phyloP scores from a whole-genome alignment of 305 asterid species.

The Plantago lanceolata region DNA sequence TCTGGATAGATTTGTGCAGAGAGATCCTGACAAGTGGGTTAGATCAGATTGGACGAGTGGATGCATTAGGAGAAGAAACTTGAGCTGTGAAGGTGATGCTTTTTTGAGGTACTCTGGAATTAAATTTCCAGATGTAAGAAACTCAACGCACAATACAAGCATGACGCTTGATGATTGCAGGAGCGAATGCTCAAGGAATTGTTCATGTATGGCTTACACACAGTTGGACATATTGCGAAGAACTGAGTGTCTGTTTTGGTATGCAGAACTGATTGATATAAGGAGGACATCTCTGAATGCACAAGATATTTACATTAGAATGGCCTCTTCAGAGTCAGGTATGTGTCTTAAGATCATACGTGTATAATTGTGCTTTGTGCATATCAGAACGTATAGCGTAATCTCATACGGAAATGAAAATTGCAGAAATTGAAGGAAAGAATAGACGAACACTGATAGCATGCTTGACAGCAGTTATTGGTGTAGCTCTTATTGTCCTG shows the following conservation, averaged over 20 bases:
- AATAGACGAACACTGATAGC: constrained; percentile 16
- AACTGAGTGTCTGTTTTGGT: constrained; percentile 1
- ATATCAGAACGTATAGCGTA: too few relatives aligned
- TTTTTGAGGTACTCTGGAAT: constrained; percentile 29
- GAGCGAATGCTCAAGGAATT: constrained; percentile 26
- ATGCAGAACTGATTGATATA: not conserved
- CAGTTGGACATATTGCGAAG: not conserved
- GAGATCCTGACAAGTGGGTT: constrained; percentile 17
- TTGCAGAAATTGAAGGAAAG: constrained; percentile 27
- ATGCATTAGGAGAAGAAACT: constrained; percentile 23
- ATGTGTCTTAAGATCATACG: not conserved
- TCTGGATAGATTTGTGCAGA: constrained; percentile 24
- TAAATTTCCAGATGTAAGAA: constrained; percentile 31
- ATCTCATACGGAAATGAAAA: not conserved
- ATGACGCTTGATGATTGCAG: constrained; percentile 29
- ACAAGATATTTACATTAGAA: constrained; percentile 1
- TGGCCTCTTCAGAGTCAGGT: constrained; percentile 3
- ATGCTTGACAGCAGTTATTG: constrained; percentile 18
- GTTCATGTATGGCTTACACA: constrained; percentile 19
- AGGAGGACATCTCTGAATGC: not conserved
- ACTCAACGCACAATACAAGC: constrained; percentile 12
- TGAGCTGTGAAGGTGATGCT: constrained; percentile 24
- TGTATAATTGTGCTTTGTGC: not conserved
- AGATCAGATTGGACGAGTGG: constrained; percentile 24
- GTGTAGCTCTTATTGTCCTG: constrained; percentile 25